Evolutionary conservation across 2,329 filamentous ascomycete genomes (phyloP), one percentile per base, ranked within the genome.

Genomic region (Neonectria coccinea): DNA sequence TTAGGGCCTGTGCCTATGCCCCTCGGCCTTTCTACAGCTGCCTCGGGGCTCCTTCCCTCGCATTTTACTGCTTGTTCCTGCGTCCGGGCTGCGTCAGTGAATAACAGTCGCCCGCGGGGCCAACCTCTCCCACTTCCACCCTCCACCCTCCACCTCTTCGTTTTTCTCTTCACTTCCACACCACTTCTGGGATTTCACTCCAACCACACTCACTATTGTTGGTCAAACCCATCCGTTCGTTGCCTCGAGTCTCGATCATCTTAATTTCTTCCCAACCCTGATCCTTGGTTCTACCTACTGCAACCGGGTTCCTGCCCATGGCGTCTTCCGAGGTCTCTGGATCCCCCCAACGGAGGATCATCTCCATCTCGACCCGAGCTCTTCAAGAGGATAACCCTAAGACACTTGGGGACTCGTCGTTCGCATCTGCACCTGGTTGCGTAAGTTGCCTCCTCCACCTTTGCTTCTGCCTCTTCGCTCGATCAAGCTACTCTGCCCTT

Each of bases 161-260:
- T 51, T 66, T 44, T 67, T 68, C 54, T 44, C 56, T 39, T 63
- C 62, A 56, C 56, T 59, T 67, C 59, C 64, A 62, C 62, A 68
- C 64, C 52, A 63, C 60, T 67, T 66, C 67, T 69, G 66, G 62
- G 61, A 52, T 52, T 55, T 54, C 64, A 56, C 53, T 42, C 22
- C 42, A 33, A 39, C 56, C 70, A 67, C 74, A 63, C 62, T 71
- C 73, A 73, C 72, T 74, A 62, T 74, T 70, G 71, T 71, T 75
- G 70, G 71, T 73, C 68, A 73, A 70, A 70, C 67, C 58, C 70
- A 68, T 66, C 56, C 64, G 68, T 70, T 69, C 69, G 70, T 73
- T 74, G 67, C 65, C 62, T 69, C 70, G 70, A 66, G 72, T 74
- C 68, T 75, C 67, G 66, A 70, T 68, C 73, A 73, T 74, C 62